Percentiles rank a stretch among this genome's conserved stretches.
Conservation (phyloP, 306 rosid genomes). For the Abrus precatorius region DNA sequence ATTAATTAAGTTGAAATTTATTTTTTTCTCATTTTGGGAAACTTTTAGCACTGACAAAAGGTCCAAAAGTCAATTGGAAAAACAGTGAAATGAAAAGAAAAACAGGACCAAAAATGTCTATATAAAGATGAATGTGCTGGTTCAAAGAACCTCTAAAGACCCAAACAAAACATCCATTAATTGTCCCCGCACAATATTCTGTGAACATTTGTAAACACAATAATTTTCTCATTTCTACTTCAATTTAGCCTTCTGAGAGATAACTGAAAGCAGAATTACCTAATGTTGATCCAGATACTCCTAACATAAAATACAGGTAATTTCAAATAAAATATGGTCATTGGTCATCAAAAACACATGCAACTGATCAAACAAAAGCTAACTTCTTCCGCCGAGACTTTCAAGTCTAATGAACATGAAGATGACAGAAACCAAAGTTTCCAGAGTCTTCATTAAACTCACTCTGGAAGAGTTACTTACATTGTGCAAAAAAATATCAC, state of each 20-base stretch:
- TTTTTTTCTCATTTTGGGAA: neutral
- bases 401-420: conserved; percentile 17
- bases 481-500: conserved; percentile 20
- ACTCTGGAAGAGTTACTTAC: conserved; percentile 29
- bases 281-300: conserved; percentile 9
- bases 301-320: conserved; percentile 32
- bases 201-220: conserved; percentile 8
- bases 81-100: conserved; percentile 10
- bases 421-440: conserved; percentile 16
- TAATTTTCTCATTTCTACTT: conserved; percentile 29
- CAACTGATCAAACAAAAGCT: neutral
- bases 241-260: conserved; percentile 32
- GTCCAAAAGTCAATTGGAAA: conserved; percentile 38
- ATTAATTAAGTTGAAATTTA: conserved; percentile 20
- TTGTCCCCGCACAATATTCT: neutral
- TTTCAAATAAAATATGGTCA: conserved; percentile 5
- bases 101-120: conserved; percentile 3
- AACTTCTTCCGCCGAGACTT: neutral
- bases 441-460: neutral
- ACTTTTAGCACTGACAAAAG: conserved; percentile 23
- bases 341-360: conserved; percentile 16
- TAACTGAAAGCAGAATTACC: conserved; percentile 17
- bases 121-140: conserved; percentile 29
- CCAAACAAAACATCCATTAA: conserved; percentile 19
- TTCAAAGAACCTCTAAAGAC: conserved; percentile 43